Conservation (phyloP, 129 eudicot species). For the Flaveria robusta region DNA sequence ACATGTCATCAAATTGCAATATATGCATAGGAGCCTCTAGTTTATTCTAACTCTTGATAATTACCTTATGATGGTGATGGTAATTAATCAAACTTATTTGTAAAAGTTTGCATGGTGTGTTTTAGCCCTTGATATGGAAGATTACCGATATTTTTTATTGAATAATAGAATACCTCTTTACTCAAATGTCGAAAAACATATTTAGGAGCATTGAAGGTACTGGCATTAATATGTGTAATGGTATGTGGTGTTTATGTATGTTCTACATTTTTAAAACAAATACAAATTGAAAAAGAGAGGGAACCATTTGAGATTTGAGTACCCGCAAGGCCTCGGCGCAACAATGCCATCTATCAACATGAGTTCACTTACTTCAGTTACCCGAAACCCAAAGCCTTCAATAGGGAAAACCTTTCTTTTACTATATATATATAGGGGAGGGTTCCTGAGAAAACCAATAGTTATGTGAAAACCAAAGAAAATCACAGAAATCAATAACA, state of each 20-base stretch:
- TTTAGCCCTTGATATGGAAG: neutral
- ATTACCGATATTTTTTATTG: slow-evolving; percentile 2
- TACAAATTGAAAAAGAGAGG: slow-evolving; percentile 22
- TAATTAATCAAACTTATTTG: too few species aligned
- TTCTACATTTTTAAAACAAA: slow-evolving; percentile 46
- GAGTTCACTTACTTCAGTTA: slow-evolving; percentile 49
- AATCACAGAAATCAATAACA: too few species aligned
- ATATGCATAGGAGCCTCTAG: too few species aligned
- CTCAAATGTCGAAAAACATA: slow-evolving; percentile 39
- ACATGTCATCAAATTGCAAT: too few species aligned
- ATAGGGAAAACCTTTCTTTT: slow-evolving; percentile 48
- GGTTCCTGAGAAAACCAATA: too few species aligned
- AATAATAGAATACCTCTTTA: slow-evolving; percentile 44
- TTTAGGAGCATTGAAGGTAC: slow-evolving; percentile 33
- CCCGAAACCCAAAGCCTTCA: slow-evolving; percentile 54
- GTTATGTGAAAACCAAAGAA: too few species aligned
- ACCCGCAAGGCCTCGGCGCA: slow-evolving; percentile 32
- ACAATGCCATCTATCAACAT: slow-evolving; percentile 24
- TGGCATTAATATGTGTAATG: slow-evolving; percentile 46
- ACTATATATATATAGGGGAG: neutral
- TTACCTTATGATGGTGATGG: too few species aligned
- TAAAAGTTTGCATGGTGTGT: too few species aligned
- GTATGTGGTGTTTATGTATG: slow-evolving; percentile 50
- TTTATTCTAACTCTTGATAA: too few species aligned
- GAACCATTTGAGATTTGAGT: slow-evolving; percentile 35